A percentile compares a stretch with the other conserved stretches of the same genome.
phyloP scores from a whole-genome alignment of 495 filamentous ascomycete genomes.

The Penicillium cataractarum region DNA sequence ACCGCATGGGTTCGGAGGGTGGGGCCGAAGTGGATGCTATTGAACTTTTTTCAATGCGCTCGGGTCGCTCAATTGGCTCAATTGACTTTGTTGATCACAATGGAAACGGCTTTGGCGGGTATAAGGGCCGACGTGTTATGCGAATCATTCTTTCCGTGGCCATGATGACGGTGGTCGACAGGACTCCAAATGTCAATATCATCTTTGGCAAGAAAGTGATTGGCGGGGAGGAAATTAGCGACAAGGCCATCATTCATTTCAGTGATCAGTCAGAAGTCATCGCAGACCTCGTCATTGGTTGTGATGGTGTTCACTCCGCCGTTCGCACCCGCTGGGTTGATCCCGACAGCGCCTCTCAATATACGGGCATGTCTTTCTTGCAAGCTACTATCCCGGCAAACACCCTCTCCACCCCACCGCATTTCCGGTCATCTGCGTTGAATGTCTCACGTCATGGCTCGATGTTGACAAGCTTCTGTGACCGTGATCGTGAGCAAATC shows the following conservation, averaged over 20 bases:
- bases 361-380: conserved; percentile 60
- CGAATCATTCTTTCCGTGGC: conserved; percentile 51
- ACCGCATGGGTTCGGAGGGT: conserved; percentile 44
- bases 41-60: conserved; percentile 55
- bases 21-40: conserved; percentile 58
- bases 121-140: conserved; percentile 52
- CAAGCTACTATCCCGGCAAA: conserved; percentile 49
- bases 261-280: conserved; percentile 49
- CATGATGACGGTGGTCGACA: conserved; percentile 49
- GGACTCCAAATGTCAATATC: conserved; percentile 40
- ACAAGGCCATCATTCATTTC: conserved; percentile 53
- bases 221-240: conserved; percentile 40
- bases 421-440: conserved; percentile 53
- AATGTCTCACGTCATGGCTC: conserved; percentile 58
- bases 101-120: conserved; percentile 45
- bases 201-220: conserved; percentile 46
- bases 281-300: conserved; percentile 61
- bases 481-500: conserved; percentile 46
- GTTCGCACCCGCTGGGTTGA: conserved; percentile 58
- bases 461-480: conserved; percentile 55
- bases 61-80: conserved; percentile 47
- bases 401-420: conserved; percentile 33
- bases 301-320: conserved; percentile 66
- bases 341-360: conserved; percentile 49
- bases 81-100: conserved; percentile 44